Base-by-base conservation (phyloP, 164 flowering plant genomes). In the Cinnamomum chago region DNA sequence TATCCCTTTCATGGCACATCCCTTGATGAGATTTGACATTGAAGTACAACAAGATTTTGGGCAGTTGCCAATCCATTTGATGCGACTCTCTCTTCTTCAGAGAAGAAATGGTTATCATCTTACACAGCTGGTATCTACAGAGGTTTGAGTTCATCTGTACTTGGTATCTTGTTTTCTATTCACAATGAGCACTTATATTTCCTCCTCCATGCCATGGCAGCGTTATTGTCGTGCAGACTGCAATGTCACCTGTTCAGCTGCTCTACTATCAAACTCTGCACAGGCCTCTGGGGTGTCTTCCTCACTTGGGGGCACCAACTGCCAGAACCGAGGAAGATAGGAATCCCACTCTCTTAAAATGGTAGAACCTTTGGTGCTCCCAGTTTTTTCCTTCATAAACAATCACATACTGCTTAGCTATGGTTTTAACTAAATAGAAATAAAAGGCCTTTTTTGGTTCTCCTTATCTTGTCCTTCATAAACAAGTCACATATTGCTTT, bases 261-360 rank as follows among this genome's bases (percentile, higher is more conserved):
- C 62, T 62, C 80, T 75, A 80, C 68, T 78, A 69, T 85, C 90
- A 70, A 78, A 91, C 15, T 87, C 92, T 2, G 86, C 88, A 84
- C 86, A 79, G 58, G 99, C 99, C 84, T 96, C 99, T 0, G 98
- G 98, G 4, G 98, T 95, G 88, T 96, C 99, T 89, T 96, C 99
- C 80, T 96, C 99, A 82, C 99, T 96, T 1, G 99, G 98, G 4
- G 99, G 99, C 72, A 95, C 98, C 70, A 96, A 80, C 82, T 96
- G 99, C 98, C 98, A 96, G 78, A 96, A 93, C 69, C 90, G 90
- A 10, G 97, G 87, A 74, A 94, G 82, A 80, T 93, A 94, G 72
- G 67, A 85, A 62, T 94, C 99, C 99, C 98, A 96, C 13, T 96
- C 98, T 40, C 87, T 84, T 73, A 96, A 82, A 77, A 96, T 85